Percentiles rank a stretch among this genome's conserved stretches.
Evolutionary conservation across 257 asterid genomes (phyloP).

Genomic region (Solanum appendiculatum): DNA sequence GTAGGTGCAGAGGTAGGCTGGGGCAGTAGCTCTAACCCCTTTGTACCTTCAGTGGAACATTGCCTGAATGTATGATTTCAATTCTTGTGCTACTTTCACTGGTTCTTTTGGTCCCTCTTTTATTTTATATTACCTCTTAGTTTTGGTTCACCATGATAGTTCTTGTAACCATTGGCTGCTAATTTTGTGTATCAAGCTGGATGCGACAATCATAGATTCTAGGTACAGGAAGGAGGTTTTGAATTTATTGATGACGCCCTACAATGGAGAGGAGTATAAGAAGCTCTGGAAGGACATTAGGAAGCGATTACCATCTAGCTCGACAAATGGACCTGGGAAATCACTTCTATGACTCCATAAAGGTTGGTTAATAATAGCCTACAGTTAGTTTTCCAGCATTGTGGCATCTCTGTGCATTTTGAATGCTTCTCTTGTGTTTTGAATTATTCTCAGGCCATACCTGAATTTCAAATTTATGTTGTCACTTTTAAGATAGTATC

Average conservation of each 20-base stretch:
- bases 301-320: neutral
- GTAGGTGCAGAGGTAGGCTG: neutral
- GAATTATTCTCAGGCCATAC: neutral
- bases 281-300: conserved; percentile 17
- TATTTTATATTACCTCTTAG: neutral
- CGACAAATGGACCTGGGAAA: neutral
- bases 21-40: conserved; percentile 4
- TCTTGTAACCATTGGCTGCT: neutral
- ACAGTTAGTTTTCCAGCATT: neutral
- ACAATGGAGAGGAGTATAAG: conserved; percentile 19
- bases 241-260: conserved; percentile 17
- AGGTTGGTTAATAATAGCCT: neutral
- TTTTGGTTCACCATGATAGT: neutral
- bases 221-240: conserved; percentile 18
- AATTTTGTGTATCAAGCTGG: conserved; percentile 21
- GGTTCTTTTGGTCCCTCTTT: neutral
- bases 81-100: neutral
- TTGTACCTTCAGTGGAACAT: conserved; percentile 5
- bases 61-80: conserved; percentile 1
- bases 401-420: neutral
- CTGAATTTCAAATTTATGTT: neutral
- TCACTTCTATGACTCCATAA: neutral
- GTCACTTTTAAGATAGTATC: neutral
- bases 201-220: neutral
- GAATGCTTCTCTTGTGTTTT: neutral